A percentile compares a stretch with the other conserved stretches of the same genome.
phyloP scores from a whole-genome alignment of 805 yeast genomes.

The Blastobotrys terrestris region DNA sequence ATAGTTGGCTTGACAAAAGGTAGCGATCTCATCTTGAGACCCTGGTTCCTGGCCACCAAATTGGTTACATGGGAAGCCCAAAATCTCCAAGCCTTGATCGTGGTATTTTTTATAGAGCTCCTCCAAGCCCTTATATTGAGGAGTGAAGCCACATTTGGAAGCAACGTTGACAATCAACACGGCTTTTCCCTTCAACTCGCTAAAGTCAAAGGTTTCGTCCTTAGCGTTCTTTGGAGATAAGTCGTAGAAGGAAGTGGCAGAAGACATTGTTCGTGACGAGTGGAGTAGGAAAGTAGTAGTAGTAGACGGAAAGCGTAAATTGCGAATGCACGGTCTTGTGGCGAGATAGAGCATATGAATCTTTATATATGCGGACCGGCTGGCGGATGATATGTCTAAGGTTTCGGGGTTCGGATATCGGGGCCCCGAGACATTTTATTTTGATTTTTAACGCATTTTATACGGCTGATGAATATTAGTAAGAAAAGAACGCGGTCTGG shows the following conservation, averaged over 20 bases:
- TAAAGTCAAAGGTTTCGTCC: slow-evolving; percentile 54
- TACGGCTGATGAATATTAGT: not conserved
- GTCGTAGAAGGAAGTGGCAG: slow-evolving; percentile 50
- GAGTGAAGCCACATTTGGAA: slow-evolving; percentile 73
- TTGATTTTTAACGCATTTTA: not conserved
- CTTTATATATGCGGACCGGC: not conserved
- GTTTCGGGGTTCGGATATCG: not conserved
- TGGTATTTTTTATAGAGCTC: slow-evolving; percentile 57
- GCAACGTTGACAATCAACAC: slow-evolving; percentile 85
- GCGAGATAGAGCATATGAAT: not conserved
- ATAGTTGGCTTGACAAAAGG: slow-evolving; percentile 71
- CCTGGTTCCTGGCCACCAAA: slow-evolving; percentile 79
- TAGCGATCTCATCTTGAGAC: slow-evolving; percentile 57
- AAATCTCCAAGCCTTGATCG: slow-evolving; percentile 54
- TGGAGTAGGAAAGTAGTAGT: too few relatives aligned
- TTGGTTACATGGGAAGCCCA: slow-evolving; percentile 92
- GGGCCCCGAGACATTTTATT: too few relatives aligned
- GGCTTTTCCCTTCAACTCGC: slow-evolving; percentile 66
- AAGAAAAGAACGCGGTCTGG: not conserved
- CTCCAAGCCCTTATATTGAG: slow-evolving; percentile 72
- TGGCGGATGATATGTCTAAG: not conserved
- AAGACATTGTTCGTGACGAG: slow-evolving; percentile 14
- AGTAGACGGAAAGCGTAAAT: not conserved
- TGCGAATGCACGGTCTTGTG: not conserved
- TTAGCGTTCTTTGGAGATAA: slow-evolving; percentile 57